These are phyloP conservation scores for Bidens hawaiensis DNA, from an alignment of 140 eudicot species.

Conservation along the genomic window DNA sequence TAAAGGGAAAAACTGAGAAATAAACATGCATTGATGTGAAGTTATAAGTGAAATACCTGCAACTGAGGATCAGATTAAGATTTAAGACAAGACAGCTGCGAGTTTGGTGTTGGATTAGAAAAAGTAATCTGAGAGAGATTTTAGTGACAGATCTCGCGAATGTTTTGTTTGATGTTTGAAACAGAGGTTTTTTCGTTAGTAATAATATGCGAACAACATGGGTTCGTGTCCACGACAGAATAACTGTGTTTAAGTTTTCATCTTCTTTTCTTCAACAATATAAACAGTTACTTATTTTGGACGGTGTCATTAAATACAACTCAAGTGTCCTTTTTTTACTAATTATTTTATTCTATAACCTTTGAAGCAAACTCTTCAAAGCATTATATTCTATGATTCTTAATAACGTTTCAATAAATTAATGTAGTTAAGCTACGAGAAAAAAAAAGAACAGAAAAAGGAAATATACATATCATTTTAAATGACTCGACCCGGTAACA, in stretches of 20 bases:
- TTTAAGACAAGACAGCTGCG: background rate
- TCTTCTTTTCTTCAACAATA: background rate
- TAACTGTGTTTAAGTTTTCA: background rate
- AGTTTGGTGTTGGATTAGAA: slow-evolving; percentile 6
- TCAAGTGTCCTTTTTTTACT: background rate
- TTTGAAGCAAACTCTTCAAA: too few relatives aligned
- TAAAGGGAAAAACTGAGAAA: too few relatives aligned
- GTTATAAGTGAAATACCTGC: slow-evolving; percentile 11
- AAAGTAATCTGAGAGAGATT: background rate
- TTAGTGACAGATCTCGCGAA: slow-evolving; percentile 3
- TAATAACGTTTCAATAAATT: too few relatives aligned
- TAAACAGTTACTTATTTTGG: background rate
- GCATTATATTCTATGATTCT: too few relatives aligned
- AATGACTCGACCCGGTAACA: too few relatives aligned
- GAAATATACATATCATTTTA: too few relatives aligned
- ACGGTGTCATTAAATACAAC: background rate
- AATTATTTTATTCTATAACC: background rate
- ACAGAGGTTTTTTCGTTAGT: slow-evolving; percentile 1
- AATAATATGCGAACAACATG: slow-evolving; percentile 21
- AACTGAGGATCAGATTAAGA: background rate
- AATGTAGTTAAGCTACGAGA: too few relatives aligned
- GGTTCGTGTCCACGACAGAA: background rate
- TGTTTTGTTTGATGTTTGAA: slow-evolving; percentile 14
- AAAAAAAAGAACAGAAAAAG: too few relatives aligned
- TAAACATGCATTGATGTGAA: background rate